Evolutionary conservation across 139 green algal species (phyloP), one percentile per base, ranked within the genome.

Genomic region (Pedinophyceae sp.): DNA sequence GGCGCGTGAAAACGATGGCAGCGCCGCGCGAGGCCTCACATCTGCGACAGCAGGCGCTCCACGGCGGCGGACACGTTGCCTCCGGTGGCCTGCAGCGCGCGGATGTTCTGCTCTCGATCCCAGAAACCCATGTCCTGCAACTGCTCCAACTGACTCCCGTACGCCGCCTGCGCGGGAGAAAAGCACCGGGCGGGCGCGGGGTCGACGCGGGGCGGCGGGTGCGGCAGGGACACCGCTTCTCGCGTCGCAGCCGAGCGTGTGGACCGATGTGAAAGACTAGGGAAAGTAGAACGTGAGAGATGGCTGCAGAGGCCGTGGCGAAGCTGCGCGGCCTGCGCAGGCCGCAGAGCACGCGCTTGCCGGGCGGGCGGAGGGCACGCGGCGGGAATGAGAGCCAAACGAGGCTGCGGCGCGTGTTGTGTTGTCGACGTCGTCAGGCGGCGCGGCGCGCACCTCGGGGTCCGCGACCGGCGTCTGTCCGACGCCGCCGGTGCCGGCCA

Each of bases 101-200:
- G 57, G n/a, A 85, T 63, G 48, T 83, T 86, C 13, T 63, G 67
- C 18, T 79, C 57, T 0, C 61, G 60, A 54, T 96, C 77, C 30
- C 52, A 69, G 57, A 97, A 97, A 22, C 89, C 89, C 89, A 97
- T 97, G 55, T 88, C 86, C 59, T 83, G 67, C 59, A 97, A 69
- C 67, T 93, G 81, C 63, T 81, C 55, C 49, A 97, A 66, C 78
- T 97, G 88, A 23, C 69, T 57, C 4, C 76, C 84, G 48, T 82
- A 96, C 0, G 65, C 57, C 7, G 71, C 67, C n/a, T n/a, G n/a
- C n/a, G n/a, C n/a, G n/a, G n/a, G n/a, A n/a, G 18, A 25, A 41
- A 13, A n/a, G n/a, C 10, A 49, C 24, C n/a, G 27, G 51, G 20
- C 47, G n/a, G 23, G 43, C 51, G 13, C 23, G 51, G 13, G 51